Conservation (phyloP, 306 rosid species). For the Ceratonia siliqua region DNA sequence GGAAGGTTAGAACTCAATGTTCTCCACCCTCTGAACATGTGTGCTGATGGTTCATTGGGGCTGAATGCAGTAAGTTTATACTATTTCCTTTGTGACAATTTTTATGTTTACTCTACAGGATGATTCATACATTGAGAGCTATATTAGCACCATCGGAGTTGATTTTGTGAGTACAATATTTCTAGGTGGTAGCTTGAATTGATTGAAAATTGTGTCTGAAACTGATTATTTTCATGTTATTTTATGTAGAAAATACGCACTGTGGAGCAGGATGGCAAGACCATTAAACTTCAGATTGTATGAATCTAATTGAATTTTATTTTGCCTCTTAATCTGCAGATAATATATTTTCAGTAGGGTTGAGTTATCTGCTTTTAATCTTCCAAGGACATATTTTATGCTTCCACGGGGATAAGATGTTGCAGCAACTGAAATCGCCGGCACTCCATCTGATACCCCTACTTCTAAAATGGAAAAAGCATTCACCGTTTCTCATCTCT, state of each 20-base stretch:
- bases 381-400: neutral
- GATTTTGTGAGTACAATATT: constrained; percentile 74
- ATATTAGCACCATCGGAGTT: constrained; percentile 97
- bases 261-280: constrained; percentile 57
- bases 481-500: too few species aligned
- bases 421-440: too few species aligned
- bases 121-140: constrained; percentile 93
- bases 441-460: too few species aligned
- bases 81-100: neutral
- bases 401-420: neutral
- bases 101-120: constrained; percentile 53
- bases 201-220: neutral
- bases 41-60: constrained; percentile 9
- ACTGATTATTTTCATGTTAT: constrained; percentile 16
- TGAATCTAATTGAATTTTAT: constrained; percentile 17
- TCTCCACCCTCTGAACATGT: constrained; percentile 13
- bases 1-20: neutral
- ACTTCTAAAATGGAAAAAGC: too few species aligned
- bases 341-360: neutral
- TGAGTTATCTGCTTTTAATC: neutral
- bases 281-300: constrained; percentile 57
- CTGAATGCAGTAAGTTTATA: constrained; percentile 14
- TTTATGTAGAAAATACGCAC: constrained; percentile 53
- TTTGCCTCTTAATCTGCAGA: constrained; percentile 18
- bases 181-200: constrained; percentile 2